Evolutionary conservation across 768 basidiomycete species (phyloP), one percentile per base, ranked within the genome.

Genomic region (Calocybe indica): DNA sequence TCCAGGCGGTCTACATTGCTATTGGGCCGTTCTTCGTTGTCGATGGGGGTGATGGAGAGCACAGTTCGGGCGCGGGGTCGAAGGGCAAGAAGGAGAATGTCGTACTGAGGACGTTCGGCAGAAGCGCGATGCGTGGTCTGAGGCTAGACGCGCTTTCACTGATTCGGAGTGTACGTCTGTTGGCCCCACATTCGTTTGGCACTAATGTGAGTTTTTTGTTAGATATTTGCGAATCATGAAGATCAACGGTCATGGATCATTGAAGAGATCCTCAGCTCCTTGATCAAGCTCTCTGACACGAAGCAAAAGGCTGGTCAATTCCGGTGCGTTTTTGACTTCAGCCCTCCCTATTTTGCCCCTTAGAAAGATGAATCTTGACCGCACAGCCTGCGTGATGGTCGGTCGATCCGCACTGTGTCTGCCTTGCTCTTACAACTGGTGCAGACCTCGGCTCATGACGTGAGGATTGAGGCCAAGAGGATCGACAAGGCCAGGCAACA

Each of bases 181-280:
- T 6, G 15, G 29, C 10, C 14, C 6, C 30, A 3, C 15, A n/a
- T 5, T 34, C 2, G 7, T 46, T 36, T 22, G 43, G 22, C 37
- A 36, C 12, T 29, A 35, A 36, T 7, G 32, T 29, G 9, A 7
- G n/a, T 45, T 35, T 47, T 46, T 22, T 5, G 36, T 38, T 57
- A 96, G 94, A 85, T 94, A 31, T 98, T 96, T 56, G 89, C 90
- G 9, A 88, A 85, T 52, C 84, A 97, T 58, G 83, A 89, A 54
- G 86, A 85, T 37, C 96, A 99, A 63, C 72, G 96, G 7, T 82
- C 85, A 1, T 96, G 93, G 93, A 95, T 98, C 52, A 86, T 98
- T n/a, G 94, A 98, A 61, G 96, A 98, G 64, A 94, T 98, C 32
- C 60, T 99, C 28, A 79, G 82, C 7, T 94, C 92, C 0, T 69